These are phyloP conservation scores for Penicillium corylophilum DNA, from an alignment of 2,329 filamentous ascomycete genomes.

Conservation along the genomic window DNA sequence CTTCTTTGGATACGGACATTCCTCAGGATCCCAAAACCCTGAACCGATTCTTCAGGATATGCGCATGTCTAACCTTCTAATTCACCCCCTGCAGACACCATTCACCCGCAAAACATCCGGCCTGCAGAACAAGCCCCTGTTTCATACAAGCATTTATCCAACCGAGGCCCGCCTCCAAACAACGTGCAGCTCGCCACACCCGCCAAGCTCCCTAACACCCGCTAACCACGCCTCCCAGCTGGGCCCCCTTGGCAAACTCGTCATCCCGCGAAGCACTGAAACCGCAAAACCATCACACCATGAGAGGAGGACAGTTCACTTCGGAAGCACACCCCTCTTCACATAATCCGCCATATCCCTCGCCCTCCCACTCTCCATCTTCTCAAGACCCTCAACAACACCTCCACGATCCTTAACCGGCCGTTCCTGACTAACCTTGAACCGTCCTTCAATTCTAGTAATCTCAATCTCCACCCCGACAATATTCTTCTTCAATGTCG, in stretches of 20 bases:
- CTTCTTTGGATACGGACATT: constrained; percentile 14
- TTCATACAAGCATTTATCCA: constrained; percentile 14
- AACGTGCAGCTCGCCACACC: not conserved
- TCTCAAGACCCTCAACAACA: constrained; percentile 18
- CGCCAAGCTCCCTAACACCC: not conserved
- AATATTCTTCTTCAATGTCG: constrained; percentile 18
- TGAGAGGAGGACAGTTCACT: too few relatives aligned
- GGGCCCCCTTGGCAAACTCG: not conserved
- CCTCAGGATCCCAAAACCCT: not conserved
- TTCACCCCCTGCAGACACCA: too few relatives aligned
- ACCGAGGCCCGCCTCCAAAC: constrained; percentile 3
- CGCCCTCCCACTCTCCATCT: constrained; percentile 5
- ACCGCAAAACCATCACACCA: too few relatives aligned
- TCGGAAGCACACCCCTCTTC: not conserved
- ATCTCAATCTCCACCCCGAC: constrained; percentile 20
- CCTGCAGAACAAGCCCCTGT: not conserved
- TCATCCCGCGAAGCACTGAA: too few relatives aligned
- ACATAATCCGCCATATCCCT: constrained; percentile 20
- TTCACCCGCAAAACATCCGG: not conserved
- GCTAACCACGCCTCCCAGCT: not conserved
- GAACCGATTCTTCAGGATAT: not conserved
- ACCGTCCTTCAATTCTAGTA: constrained; percentile 18
- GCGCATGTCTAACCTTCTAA: too few relatives aligned
- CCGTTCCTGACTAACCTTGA: constrained; percentile 24
- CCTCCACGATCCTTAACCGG: constrained; percentile 14